These are phyloP conservation scores for Lactifluus piperatus DNA, from an alignment of 768 basidiomycete genomes.

Conservation along the genomic window DNA sequence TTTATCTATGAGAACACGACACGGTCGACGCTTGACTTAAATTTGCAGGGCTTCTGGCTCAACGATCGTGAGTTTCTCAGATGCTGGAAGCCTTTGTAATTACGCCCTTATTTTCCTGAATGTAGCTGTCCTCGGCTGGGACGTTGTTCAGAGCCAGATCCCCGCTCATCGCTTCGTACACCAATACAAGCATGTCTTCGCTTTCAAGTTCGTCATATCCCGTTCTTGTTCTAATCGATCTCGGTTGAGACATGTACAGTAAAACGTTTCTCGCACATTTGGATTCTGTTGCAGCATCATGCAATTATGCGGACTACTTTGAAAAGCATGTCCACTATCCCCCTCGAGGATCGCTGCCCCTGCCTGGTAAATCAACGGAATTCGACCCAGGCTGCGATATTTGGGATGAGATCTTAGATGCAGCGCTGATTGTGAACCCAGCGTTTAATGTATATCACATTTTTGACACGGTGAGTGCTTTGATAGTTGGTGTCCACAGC, in stretches of 20 bases:
- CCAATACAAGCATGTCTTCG: conserved; percentile 60
- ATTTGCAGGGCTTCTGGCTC: conserved; percentile 65
- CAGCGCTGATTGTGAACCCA: conserved; percentile 54
- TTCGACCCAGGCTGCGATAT: conserved; percentile 50
- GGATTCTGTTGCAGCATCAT: conserved; percentile 41
- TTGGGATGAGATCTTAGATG: conserved; percentile 58
- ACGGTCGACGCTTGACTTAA: conserved; percentile 36
- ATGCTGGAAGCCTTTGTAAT: not conserved
- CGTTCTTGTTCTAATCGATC: not conserved
- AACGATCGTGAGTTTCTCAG: conserved; percentile 46
- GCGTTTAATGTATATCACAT: conserved; percentile 74
- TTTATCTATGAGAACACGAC: conserved; percentile 54
- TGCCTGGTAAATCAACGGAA: conserved; percentile 49
- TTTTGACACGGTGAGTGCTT: conserved; percentile 46
- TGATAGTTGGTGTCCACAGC: not conserved
- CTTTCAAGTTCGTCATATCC: conserved; percentile 49
- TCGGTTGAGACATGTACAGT: conserved; percentile 27
- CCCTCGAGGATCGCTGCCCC: conserved; percentile 54
- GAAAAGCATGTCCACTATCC: conserved; percentile 59
- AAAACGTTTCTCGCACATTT: conserved; percentile 53
- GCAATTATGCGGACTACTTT: conserved; percentile 56
- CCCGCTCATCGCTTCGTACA: conserved; percentile 69
- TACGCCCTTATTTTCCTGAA: not conserved
- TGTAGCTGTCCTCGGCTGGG: conserved; percentile 50
- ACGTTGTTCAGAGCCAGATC: conserved; percentile 58